Base-by-base conservation (phyloP, 768 basidiomycete species). In the Udeniomyces megalosporus region DNA sequence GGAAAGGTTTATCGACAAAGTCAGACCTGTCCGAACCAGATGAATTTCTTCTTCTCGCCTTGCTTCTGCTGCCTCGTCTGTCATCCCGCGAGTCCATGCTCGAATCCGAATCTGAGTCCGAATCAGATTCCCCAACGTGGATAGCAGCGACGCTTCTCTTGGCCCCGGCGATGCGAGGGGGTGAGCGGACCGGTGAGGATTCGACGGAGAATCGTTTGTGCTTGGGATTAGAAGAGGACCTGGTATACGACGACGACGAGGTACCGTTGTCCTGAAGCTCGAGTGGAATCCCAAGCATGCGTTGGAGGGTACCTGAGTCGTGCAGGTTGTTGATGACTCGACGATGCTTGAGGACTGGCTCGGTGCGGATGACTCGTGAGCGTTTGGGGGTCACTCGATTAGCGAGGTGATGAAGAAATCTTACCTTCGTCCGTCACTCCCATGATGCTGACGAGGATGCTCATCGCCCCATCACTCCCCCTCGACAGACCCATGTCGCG, bases 351-450 rank as follows among this genome's bases (percentile, higher is more conserved):
- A 87, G 79, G 0, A 83, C 86, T 85, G 88, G 68, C 3, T 3
- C 6, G 31, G 28, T 4, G 26, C 49, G 35, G 20, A 31, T 56
- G 47, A 47, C n/a, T n/a, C 38, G 38, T 42, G 17, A 42, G 17
- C 38, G 38, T 17, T 8, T 42, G 38, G 38, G 38, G 10, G 17
- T 42, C 17, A 42, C 10, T 42, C 38, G 17, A 42, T 8, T 42
- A 42, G 8, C 8, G 38, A 17, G 38, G 38, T 8, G 26, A 62
- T 7, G 22, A 4, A 54, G 59, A 29, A 24, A 14, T 24, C 67
- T 78, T 66, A 65, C 86, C 89, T 80, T 90, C 86, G 70, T 85
- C 82, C 2, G 88, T 85, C 6, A 93, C 80, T 11, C 85, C 84
- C 76, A 93, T 78, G 32, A 95, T 80, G 34, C 79, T 84, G 2